A percentile compares a stretch with the other conserved stretches of the same genome.
Conservation (phyloP, 2,329 filamentous ascomycete species). For the Trichoderma semiorbis region DNA sequence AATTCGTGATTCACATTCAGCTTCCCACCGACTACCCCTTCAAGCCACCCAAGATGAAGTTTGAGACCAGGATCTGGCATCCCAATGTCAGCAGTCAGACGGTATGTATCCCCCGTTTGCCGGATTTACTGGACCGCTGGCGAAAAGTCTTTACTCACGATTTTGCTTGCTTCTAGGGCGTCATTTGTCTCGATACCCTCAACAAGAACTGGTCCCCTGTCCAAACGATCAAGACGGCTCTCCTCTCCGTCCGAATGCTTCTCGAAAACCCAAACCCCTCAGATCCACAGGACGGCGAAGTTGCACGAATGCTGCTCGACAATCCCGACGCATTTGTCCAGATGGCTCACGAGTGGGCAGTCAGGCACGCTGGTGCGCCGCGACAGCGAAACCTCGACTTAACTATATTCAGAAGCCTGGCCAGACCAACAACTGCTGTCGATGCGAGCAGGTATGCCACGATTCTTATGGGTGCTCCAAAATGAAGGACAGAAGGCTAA, state of each 20-base stretch:
- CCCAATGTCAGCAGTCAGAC: slow-evolving; percentile 95
- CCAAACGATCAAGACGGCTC: slow-evolving; percentile 90
- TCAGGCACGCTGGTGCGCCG: slow-evolving; percentile 76
- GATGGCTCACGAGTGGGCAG: slow-evolving; percentile 86
- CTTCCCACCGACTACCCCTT: slow-evolving; percentile 92
- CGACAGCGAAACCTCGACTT: slow-evolving; percentile 35
- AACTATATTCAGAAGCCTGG: slow-evolving; percentile 48
- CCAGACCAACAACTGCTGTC: slow-evolving; percentile 34
- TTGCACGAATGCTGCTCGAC: slow-evolving; percentile 82
- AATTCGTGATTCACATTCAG: slow-evolving; percentile 76
- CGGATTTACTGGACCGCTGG: not conserved
- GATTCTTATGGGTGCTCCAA: not conserved
- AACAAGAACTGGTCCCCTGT: slow-evolving; percentile 91
- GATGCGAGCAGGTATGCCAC: slow-evolving; percentile 30
- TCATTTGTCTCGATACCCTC: slow-evolving; percentile 93
- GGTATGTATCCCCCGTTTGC: slow-evolving; percentile 48
- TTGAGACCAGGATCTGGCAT: slow-evolving; percentile 93
- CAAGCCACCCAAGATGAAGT: slow-evolving; percentile 85
- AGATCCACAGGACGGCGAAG: slow-evolving; percentile 94
- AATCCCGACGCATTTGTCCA: slow-evolving; percentile 75
- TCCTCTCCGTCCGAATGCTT: slow-evolving; percentile 89
- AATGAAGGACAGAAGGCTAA: not conserved
- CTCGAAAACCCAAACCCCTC: slow-evolving; percentile 92
- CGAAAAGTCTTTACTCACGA: not conserved
- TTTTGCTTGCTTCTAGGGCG: slow-evolving; percentile 59